Conservation (phyloP, 441 rosid genomes). For the Erodium moschatum region DNA sequence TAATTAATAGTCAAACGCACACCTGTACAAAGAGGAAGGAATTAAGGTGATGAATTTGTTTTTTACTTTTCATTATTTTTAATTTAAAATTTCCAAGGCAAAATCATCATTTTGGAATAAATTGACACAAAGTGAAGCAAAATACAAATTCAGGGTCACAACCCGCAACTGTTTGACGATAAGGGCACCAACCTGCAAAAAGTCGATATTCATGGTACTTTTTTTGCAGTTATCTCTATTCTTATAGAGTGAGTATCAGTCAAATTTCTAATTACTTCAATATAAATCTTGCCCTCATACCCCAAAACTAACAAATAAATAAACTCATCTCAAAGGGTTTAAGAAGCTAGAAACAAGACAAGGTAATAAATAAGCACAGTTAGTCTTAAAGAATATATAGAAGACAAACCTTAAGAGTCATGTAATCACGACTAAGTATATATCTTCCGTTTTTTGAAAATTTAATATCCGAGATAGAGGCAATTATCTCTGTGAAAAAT, state of each 20-base stretch:
- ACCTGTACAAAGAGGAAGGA: too few species aligned
- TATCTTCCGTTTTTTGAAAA: slow-evolving; percentile 86
- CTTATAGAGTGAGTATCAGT: neutral
- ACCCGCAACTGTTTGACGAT: too few species aligned
- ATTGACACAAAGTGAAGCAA: too few species aligned
- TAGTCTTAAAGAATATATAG: neutral
- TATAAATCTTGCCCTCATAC: neutral
- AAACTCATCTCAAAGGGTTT: neutral
- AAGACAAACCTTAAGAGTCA: slow-evolving; percentile 85
- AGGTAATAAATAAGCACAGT: neutral
- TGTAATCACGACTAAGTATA: slow-evolving; percentile 97
- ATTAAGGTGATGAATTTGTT: too few species aligned
- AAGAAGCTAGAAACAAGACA: neutral
- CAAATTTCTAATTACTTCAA: neutral
- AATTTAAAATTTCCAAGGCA: too few species aligned
- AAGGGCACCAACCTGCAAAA: too few species aligned
- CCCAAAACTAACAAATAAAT: neutral
- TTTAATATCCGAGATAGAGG: slow-evolving; percentile 91
- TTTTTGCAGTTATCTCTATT: neutral
- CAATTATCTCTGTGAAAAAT: slow-evolving; percentile 98
- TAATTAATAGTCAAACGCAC: too few species aligned
- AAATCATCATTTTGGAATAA: too few species aligned
- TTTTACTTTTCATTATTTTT: too few species aligned
- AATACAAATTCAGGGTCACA: too few species aligned
- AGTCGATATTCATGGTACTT: neutral